Percentiles rank a stretch among this genome's conserved stretches.
Evolutionary conservation across 768 basidiomycete species (phyloP).

Genomic region (Collybia sordida): DNA sequence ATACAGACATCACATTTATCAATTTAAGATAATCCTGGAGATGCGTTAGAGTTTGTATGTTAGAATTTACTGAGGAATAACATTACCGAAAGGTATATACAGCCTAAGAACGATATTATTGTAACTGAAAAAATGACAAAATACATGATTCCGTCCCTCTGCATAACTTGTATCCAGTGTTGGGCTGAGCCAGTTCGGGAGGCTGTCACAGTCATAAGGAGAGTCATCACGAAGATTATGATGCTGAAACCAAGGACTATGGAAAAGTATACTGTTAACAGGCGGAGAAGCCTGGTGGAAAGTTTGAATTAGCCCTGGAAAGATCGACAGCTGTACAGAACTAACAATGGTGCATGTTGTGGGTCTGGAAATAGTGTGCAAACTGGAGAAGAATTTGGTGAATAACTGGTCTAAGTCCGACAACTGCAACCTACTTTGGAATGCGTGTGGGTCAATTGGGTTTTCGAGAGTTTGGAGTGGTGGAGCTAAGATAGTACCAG

Average conservation of each 20-base stretch:
- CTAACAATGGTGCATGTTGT: too few species aligned
- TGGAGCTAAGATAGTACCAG: too few species aligned
- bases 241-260: slow-evolving; percentile 16
- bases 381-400: background rate
- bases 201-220: slow-evolving; percentile 11
- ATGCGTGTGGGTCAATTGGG: background rate
- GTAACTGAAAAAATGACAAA: slow-evolving; percentile 22
- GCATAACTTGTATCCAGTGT: slow-evolving; percentile 15
- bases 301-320: background rate
- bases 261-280: slow-evolving; percentile 10
- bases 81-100: background rate
- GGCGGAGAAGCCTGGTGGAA: background rate
- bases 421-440: background rate
- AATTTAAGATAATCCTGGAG: too few species aligned
- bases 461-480: background rate
- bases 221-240: slow-evolving; percentile 13
- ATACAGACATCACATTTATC: too few species aligned
- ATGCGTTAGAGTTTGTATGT: too few species aligned
- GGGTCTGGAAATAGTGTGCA: background rate
- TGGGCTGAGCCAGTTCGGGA: slow-evolving; percentile 8
- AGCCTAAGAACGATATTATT: slow-evolving; percentile 15
- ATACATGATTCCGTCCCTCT: slow-evolving; percentile 17
- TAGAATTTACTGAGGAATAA: too few species aligned
- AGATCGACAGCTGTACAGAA: background rate
- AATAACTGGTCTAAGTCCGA: background rate